Evolutionary conservation across 2,329 filamentous ascomycete species (phyloP).

Genomic region (Penicillium digitatum): DNA sequence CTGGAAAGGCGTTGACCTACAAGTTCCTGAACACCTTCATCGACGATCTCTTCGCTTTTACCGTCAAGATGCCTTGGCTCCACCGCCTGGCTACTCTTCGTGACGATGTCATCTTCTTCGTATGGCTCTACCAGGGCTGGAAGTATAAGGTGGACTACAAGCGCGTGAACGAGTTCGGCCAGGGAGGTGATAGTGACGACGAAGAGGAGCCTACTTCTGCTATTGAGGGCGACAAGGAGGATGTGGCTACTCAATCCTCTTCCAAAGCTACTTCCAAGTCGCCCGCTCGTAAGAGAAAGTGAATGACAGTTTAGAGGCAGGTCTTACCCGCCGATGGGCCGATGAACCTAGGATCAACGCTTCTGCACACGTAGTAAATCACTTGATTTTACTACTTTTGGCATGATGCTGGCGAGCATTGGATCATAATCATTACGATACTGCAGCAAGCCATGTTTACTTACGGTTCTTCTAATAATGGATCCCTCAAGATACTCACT

Average conservation of each 20-base stretch:
- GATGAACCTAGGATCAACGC: neutral
- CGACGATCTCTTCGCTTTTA: slow-evolving; percentile 96
- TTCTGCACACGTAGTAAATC: neutral
- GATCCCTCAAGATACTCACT: neutral
- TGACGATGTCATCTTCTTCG: slow-evolving; percentile 96
- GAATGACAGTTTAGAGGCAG: slow-evolving; percentile 3
- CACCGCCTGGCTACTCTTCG: slow-evolving; percentile 88
- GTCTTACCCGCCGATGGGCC: neutral
- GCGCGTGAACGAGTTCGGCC: slow-evolving; percentile 94
- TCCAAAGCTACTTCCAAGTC: slow-evolving; percentile 27
- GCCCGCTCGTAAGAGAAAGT: slow-evolving; percentile 37
- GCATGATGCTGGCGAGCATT: neutral
- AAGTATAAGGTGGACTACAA: slow-evolving; percentile 88
- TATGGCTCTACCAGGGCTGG: slow-evolving; percentile 93
- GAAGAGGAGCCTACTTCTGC: slow-evolving; percentile 43
- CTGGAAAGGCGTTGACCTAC: slow-evolving; percentile 92
- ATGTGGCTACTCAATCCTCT: slow-evolving; percentile 26
- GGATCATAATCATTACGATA: neutral
- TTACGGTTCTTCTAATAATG: neutral
- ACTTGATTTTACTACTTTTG: neutral
- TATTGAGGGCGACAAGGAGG: slow-evolving; percentile 17
- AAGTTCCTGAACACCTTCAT: slow-evolving; percentile 99
- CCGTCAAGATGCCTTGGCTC: slow-evolving; percentile 96
- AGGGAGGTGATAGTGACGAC: slow-evolving; percentile 87
- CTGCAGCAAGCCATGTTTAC: neutral